Base-by-base conservation (phyloP, 2,329 filamentous ascomycete genomes). In the Chaetothyriales sp. region DNA sequence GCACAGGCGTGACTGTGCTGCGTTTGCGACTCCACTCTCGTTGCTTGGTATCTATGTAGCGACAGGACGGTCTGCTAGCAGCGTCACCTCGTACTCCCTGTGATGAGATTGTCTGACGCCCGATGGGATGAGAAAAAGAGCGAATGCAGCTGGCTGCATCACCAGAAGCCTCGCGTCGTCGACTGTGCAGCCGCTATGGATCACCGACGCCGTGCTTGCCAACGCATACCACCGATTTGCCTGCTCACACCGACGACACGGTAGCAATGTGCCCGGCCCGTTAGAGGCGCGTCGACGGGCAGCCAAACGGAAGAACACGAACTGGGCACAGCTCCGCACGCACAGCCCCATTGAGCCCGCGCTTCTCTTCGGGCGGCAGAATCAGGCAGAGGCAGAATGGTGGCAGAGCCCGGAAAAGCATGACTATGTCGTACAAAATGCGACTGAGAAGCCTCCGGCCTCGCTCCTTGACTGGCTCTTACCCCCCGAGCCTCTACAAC, bases 231-330 rank as follows among this genome's bases (percentile, higher is more conserved):
- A 70, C 50, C 73, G 69, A 45, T 71, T 69, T 54, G 22, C 28
- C 46, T 66, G 66, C 53, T 62, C 66, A 43, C 70, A 73, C 54
- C 70, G 71, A 61, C 73, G 78, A 56, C 69, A 78, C 73, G 78
- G 76, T 58, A 81, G 78, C 68, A 72, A 73, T 57, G 75, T 80
- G 2, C 80, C 80, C 9, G 80, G 80, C 2, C 80, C 80, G 61
- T 68, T 82, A 67, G 80, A 83, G 65, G 78, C 79, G 46, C 73
- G 75, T 55, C 71, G 73, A 61, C 70, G 80, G 49, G 67, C 74
- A 46, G 69, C 76, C 2, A 80, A 73, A 64, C 70, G 80, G 51
- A 71, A 73, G 50, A 80, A 81, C 67, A 76, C 70, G 49, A 70
- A 68, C 18, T 61, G 74, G 9, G 71, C 73, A 33, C 64, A 67